A percentile compares a stretch with the other conserved stretches of the same genome.
phyloP scores from a whole-genome alignment of 768 basidiomycete genomes.

The Clitopilus hobsonii region DNA sequence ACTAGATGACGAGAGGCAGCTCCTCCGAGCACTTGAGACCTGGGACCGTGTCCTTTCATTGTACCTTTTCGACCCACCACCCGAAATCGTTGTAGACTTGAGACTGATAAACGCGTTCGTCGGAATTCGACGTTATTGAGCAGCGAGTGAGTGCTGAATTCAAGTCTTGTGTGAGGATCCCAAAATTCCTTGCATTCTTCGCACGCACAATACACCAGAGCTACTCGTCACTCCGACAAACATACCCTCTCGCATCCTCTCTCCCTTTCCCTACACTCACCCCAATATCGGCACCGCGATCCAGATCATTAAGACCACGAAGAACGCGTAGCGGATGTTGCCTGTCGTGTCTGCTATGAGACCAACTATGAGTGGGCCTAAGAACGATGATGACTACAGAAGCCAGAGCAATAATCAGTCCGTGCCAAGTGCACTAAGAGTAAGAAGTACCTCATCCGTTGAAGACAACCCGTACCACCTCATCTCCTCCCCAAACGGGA shows the following conservation, averaged over 20 bases:
- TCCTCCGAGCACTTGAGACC: too few relatives aligned
- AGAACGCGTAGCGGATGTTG: constrained; percentile 88
- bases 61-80: too few relatives aligned
- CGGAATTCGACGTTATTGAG: too few relatives aligned
- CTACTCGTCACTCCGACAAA: too few relatives aligned
- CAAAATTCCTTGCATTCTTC: too few relatives aligned
- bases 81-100: too few relatives aligned
- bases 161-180: too few relatives aligned
- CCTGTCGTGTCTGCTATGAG: constrained; percentile 84
- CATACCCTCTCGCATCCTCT: constrained; percentile 41
- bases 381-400: constrained; percentile 89
- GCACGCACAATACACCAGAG: too few relatives aligned
- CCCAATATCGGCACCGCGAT: constrained; percentile 70
- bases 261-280: constrained; percentile 70
- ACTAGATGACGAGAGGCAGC: too few relatives aligned
- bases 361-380: constrained; percentile 88
- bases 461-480: constrained; percentile 86
- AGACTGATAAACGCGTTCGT: too few relatives aligned
- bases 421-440: constrained; percentile 5
- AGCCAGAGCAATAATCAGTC: background rate
- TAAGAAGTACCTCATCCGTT: constrained; percentile 66
- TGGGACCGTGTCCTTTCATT: too few relatives aligned
- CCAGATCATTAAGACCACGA: constrained; percentile 81
- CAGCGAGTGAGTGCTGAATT: too few relatives aligned
- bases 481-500: constrained; percentile 87